Conservation (phyloP, 345 rosid genomes). For the Geranium brycei region DNA sequence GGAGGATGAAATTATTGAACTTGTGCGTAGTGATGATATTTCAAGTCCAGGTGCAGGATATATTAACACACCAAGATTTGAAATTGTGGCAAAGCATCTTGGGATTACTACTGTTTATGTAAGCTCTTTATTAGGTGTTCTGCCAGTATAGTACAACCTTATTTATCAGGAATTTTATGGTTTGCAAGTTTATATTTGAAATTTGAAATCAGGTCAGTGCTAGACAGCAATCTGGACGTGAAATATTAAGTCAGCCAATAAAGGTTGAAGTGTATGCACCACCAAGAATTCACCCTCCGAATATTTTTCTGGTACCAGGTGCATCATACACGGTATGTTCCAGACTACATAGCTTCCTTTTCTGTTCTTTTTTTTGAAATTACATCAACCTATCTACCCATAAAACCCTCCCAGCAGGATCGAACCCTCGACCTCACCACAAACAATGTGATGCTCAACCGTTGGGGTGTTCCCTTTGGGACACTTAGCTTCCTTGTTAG, state of each 20-base stretch:
- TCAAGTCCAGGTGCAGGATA: slow-evolving; percentile 28
- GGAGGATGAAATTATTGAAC: slow-evolving; percentile 59
- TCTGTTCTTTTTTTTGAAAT: too few species aligned
- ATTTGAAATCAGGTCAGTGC: slow-evolving; percentile 53
- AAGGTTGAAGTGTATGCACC: slow-evolving; percentile 81
- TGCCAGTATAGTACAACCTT: slow-evolving; percentile 6
- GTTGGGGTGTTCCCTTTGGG: too few species aligned
- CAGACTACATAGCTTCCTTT: neutral
- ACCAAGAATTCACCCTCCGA: slow-evolving; percentile 58
- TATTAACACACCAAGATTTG: slow-evolving; percentile 34
- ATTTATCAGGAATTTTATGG: slow-evolving; percentile 6
- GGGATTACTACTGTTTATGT: slow-evolving; percentile 78
- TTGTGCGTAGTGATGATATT: slow-evolving; percentile 25
- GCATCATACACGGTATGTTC: slow-evolving; percentile 66
- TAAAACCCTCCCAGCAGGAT: too few species aligned
- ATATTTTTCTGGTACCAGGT: slow-evolving; percentile 76
- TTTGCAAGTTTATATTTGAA: slow-evolving; percentile 14
- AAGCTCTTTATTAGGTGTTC: slow-evolving; percentile 21
- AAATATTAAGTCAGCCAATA: slow-evolving; percentile 53
- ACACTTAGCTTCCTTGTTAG: neutral
- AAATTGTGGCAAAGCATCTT: slow-evolving; percentile 51
- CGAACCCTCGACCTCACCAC: too few species aligned
- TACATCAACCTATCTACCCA: too few species aligned
- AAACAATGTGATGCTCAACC: too few species aligned
- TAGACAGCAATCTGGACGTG: slow-evolving; percentile 68